Conservation (phyloP, 2,329 filamentous ascomycete genomes). For the Trichophyton mentagrophytes region DNA sequence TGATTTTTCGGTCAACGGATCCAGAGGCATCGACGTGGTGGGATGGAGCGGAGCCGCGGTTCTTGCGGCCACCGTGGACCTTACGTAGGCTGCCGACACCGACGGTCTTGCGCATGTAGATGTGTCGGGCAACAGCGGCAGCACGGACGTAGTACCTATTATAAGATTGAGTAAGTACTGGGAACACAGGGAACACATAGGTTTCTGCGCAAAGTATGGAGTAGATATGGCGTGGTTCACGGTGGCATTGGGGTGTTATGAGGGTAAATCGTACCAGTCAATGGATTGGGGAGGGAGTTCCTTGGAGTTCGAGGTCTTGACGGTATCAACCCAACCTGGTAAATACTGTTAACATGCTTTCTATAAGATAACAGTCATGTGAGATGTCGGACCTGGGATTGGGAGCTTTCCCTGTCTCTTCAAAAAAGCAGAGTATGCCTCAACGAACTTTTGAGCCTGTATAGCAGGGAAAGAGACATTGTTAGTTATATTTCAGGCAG, state of each 20-base stretch:
- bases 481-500: background rate
- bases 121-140: slow-evolving; percentile 88
- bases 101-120: slow-evolving; percentile 99
- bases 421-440: slow-evolving; percentile 55
- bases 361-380: slow-evolving; percentile 6
- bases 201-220: background rate
- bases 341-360: background rate
- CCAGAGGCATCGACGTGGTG: slow-evolving; percentile 94
- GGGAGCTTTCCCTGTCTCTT: slow-evolving; percentile 60
- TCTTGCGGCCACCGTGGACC: slow-evolving; percentile 92
- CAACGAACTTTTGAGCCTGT: slow-evolving; percentile 56
- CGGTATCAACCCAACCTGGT: slow-evolving; percentile 93
- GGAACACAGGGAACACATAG: background rate
- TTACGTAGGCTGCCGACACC: slow-evolving; percentile 96
- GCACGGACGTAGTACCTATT: slow-evolving; percentile 64
- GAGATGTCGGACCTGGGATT: slow-evolving; percentile 48
- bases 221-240: background rate
- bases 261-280: slow-evolving; percentile 64
- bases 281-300: slow-evolving; percentile 96
- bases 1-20: slow-evolving; percentile 90
- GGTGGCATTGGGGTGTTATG: background rate
- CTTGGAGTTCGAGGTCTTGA: slow-evolving; percentile 94
- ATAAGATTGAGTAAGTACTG: background rate
- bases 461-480: slow-evolving; percentile 11
- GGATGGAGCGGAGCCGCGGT: slow-evolving; percentile 81